Base-by-base conservation (phyloP, 257 asterid genomes). In the Solanum etuberosum region DNA sequence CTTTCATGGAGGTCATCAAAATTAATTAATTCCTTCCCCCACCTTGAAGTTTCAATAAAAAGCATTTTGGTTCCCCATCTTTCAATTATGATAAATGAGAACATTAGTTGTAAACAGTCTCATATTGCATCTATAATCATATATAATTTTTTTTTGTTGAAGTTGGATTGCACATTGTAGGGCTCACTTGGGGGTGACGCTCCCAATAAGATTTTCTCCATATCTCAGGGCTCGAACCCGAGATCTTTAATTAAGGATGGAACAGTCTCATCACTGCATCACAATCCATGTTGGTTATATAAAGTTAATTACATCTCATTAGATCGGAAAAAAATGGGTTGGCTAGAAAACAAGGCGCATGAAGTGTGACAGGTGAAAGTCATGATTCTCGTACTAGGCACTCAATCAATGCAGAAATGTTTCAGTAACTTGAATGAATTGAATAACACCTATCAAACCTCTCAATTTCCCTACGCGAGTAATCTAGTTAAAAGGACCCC, bases 1-100 rank as follows among this genome's bases (percentile, higher is more conserved):
- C 67, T 80, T 80, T 80, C 85, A 80, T 46, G 3, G 85, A 46
- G 85, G 67, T 80, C 85, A 80, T 46, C 65, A 80, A 80, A 80
- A 29, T 46, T 80, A 46, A 38, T 29, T 80, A 80, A 46, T 29
- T 46, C 29, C 9, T 16, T 9, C 13, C 16, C 14, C 10, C 6
- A 29, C 68, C 16, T 15, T 15, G 6, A 29, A 46, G 29, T 46
- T 80, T 29, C 18, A 72, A 27, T 6, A 18, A 46, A 46, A 18
- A 4, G 1, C 27, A 29, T 18, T 46, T 80, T 29, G 63, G 20
- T 29, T 43, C 42, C 27, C 29, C 11, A 80, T 29, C 20, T 80
- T 80, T 29, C 4, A 2, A 0, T 9, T 25, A 29, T 29, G 29
- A 6, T 29, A 3, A 20, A 46, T 46, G 18, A 1, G 10, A 12